Evolutionary conservation across 495 filamentous ascomycete species (phyloP).

Genomic region (Hypomontagnella monticulosa): DNA sequence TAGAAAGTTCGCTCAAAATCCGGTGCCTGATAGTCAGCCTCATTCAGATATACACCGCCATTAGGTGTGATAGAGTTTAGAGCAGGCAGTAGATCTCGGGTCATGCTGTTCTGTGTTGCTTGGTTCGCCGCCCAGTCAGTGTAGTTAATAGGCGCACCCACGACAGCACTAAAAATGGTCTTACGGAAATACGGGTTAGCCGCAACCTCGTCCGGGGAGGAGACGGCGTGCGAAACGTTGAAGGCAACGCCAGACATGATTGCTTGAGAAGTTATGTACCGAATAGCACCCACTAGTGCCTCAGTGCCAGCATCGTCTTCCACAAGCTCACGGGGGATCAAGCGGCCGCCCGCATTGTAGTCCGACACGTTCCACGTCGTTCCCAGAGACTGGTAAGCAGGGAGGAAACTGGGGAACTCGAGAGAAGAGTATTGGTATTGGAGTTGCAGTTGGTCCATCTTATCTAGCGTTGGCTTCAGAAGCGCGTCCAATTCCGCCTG

Average conservation of each 20-base stretch:
- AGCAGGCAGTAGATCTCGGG: conserved; percentile 1
- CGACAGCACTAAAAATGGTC: conserved; percentile 12
- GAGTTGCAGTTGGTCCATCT: conserved; percentile 18
- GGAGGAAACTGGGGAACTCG: conserved; percentile 16
- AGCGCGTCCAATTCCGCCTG: conserved; percentile 6
- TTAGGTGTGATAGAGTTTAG: conserved; percentile 16
- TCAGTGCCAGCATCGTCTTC: conserved; percentile 14
- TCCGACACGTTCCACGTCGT: conserved; percentile 31
- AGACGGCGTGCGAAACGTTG: conserved; percentile 7
- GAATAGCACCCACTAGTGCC: conserved; percentile 18
- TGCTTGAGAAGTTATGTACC: conserved; percentile 11
- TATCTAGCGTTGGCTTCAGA: conserved; percentile 9
- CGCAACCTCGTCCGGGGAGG: conserved; percentile 12
- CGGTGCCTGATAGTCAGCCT: conserved; percentile 54
- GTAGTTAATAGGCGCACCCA: conserved; percentile 23
- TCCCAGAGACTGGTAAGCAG: not conserved
- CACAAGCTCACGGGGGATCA: conserved; percentile 29
- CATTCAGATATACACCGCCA: conserved; percentile 47
- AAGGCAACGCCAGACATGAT: conserved; percentile 16
- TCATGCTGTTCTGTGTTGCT: conserved; percentile 5
- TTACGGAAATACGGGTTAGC: conserved; percentile 29
- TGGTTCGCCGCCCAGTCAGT: conserved; percentile 18
- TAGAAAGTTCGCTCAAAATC: conserved; percentile 46
- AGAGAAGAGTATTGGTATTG: conserved; percentile 18
- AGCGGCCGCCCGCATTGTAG: conserved; percentile 15